Percentiles rank a stretch among this genome's conserved stretches.
Conservation (phyloP, 78 protist species). For the Dictyostelium firmibasis region DNA sequence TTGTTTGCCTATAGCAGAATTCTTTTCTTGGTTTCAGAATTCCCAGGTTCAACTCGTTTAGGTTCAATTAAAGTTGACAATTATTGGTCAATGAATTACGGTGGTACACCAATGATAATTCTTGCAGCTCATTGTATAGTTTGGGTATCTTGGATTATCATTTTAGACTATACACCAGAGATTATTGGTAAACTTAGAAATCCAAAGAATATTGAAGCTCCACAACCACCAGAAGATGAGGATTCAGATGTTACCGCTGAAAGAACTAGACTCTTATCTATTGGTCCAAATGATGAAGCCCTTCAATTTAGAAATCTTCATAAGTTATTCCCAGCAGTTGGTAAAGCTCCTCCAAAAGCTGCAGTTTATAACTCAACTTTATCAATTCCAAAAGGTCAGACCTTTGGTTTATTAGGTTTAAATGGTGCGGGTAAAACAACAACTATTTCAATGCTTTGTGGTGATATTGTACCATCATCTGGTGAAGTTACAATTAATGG, state of each 20-base stretch:
- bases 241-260: conserved; percentile 28
- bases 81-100: conserved; percentile 7
- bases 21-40: background rate
- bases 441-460: conserved; percentile 89
- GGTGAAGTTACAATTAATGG: conserved; percentile 87
- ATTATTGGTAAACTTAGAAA: conserved; percentile 3
- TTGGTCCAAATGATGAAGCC: background rate
- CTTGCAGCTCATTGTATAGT: background rate
- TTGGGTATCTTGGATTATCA: conserved; percentile 21
- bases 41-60: conserved; percentile 23
- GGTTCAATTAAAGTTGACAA: background rate
- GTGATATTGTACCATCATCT: conserved; percentile 83
- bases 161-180: conserved; percentile 12
- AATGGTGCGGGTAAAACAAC: conserved; percentile 98
- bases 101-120: conserved; percentile 13
- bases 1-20: conserved; percentile 1
- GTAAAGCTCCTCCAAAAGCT: background rate
- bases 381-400: conserved; percentile 79
- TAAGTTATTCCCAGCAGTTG: conserved; percentile 13
- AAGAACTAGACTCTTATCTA: background rate
- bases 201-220: background rate
- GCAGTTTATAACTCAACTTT: conserved; percentile 65
- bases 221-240: conserved; percentile 22
- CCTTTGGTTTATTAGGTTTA: conserved; percentile 93
- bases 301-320: background rate